Conservation (phyloP, 345 rosid species). For the Passiflora organensis region DNA sequence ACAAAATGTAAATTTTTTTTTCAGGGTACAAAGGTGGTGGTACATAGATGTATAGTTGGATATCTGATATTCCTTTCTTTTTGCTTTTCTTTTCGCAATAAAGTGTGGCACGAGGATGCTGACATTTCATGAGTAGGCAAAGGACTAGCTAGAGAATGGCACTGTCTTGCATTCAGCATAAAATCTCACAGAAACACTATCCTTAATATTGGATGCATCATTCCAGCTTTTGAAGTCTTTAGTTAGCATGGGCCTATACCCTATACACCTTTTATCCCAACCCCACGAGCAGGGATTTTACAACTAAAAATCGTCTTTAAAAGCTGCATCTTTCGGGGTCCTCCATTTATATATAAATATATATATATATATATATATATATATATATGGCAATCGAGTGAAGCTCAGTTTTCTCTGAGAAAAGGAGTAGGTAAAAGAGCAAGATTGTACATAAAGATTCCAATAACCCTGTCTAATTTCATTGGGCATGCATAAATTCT, state of each 20-base stretch:
- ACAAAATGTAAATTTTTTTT: conserved; percentile 13
- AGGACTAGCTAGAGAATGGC: conserved; percentile 17
- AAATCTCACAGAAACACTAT: conserved; percentile 32
- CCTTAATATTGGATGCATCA: conserved; percentile 22
- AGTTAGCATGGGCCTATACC: conserved; percentile 27
- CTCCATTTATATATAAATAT: conserved; percentile 28
- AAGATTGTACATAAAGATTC: conserved; percentile 36
- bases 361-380: too few species aligned
- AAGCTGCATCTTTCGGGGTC: conserved; percentile 36
- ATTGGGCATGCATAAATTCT: conserved; percentile 26
- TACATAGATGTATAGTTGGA: conserved; percentile 1
- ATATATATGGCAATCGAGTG: conserved; percentile 21
- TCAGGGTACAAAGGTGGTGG: background rate
- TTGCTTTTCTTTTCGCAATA: background rate
- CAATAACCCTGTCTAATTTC: too few species aligned
- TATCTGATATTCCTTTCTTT: conserved; percentile 5
- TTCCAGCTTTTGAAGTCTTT: conserved; percentile 44
- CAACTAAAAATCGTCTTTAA: conserved; percentile 27
- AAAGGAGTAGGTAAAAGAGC: conserved; percentile 13
- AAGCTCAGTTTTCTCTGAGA: conserved; percentile 25
- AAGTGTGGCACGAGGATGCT: conserved; percentile 15
- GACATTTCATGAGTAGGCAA: conserved; percentile 24
- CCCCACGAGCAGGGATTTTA: conserved; percentile 40
- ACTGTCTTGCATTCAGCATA: conserved; percentile 48
- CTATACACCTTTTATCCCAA: conserved; percentile 13